Conservation (phyloP, 2,329 filamentous ascomycete species). For the Paecilomyces niveus region DNA sequence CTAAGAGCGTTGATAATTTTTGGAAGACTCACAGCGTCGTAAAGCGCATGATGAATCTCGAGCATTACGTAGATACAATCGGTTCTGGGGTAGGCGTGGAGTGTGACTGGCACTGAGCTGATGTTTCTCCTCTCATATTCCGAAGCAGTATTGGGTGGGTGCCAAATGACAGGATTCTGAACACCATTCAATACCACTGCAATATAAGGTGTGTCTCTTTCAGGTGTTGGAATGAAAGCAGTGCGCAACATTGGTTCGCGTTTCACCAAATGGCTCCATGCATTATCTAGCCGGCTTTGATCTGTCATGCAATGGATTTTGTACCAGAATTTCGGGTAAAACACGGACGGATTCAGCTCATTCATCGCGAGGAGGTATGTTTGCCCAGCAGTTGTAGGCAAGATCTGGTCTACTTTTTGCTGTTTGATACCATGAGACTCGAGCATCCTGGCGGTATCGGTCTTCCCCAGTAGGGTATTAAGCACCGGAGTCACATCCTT, state of each 20-base stretch:
- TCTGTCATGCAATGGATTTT: background rate
- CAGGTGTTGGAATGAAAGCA: conserved; percentile 49
- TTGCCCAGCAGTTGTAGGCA: conserved; percentile 72
- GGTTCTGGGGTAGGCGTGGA: conserved; percentile 26
- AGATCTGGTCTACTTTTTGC: conserved; percentile 45
- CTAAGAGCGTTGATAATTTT: conserved; percentile 51
- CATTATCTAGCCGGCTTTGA: conserved; percentile 39
- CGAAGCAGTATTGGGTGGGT: conserved; percentile 8
- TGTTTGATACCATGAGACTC: conserved; percentile 12
- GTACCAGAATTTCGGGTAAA: conserved; percentile 62
- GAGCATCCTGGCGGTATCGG: conserved; percentile 38
- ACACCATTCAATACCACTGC: conserved; percentile 53
- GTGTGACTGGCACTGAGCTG: conserved; percentile 18
- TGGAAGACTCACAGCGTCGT: conserved; percentile 75
- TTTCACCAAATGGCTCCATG: conserved; percentile 56
- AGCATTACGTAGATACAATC: conserved; percentile 39
- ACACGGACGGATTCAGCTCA: conserved; percentile 57
- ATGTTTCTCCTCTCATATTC: conserved; percentile 9
- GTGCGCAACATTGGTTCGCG: conserved; percentile 63
- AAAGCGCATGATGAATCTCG: conserved; percentile 76
- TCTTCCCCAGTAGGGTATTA: conserved; percentile 25
- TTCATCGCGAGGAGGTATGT: conserved; percentile 69
- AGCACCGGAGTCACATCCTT: conserved; percentile 11
- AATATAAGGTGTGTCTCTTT: conserved; percentile 47
- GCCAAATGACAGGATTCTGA: conserved; percentile 26